Base-by-base conservation (phyloP, 306 rosid species). In the Prosopis cineraria region DNA sequence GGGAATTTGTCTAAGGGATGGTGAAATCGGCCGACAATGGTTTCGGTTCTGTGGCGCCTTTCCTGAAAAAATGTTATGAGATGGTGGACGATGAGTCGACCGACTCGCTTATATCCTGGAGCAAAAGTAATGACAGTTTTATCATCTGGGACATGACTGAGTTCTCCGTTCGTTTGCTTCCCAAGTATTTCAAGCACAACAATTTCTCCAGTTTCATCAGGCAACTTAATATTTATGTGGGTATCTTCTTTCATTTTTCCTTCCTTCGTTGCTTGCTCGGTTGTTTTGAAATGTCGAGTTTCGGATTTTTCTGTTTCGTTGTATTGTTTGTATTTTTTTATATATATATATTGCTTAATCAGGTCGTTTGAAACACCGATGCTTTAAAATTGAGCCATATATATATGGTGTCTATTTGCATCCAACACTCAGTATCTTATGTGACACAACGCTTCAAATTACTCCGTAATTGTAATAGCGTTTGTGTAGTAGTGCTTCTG, bases 161-260 rank as follows among this genome's bases (percentile, higher is more conserved):
- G 25, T 90, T 90, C 87, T 83, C 89, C 39, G 71, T 86, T 24
- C 34, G 48, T 31, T 77, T 90, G 85, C 89, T 90, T 58, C 91
- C 96, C 10, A 77, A 77, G 75, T 83, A 81, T 72, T 90, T 88
- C 74, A 90, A 90, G 91, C 93, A 90, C 84, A 85, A 79, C 78
- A 90, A 90, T 67, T 86, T 88, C 79, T 88, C 96, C 27, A 90
- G 93, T 80, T 90, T 90, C 83, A 87, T 90, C 88, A 80, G 96
- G 79, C 96, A 90, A 78, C 96, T 90, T 70, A 90, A 90, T 73
- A 86, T 88, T 56, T 90, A 90, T 66, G 96, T 90, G 74, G 62
- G 91, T 76, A 10, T 10, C 50, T 17, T 44, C 43, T 70, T 47
- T 70, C 11, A 1, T 30, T 19, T 25, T 30, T 29, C 5, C 11